Conservation (phyloP, 2,329 filamentous ascomycete genomes). For the Ascochyta viciae-villosae region DNA sequence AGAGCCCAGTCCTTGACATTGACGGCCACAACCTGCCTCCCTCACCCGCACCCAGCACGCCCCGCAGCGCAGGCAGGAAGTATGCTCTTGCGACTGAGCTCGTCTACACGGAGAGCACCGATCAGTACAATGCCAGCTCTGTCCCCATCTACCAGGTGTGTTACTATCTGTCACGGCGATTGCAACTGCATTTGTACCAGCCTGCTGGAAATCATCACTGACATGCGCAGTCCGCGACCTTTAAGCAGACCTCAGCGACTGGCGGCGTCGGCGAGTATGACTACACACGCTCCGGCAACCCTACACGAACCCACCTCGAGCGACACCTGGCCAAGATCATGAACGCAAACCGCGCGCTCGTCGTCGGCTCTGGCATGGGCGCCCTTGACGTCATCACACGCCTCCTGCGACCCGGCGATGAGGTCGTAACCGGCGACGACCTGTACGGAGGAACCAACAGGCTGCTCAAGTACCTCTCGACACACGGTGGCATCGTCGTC, state of each 20-base stretch:
- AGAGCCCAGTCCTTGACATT: slow-evolving; percentile 47
- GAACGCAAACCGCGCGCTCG: slow-evolving; percentile 88
- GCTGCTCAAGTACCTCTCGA: slow-evolving; percentile 87
- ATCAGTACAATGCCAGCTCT: slow-evolving; percentile 96
- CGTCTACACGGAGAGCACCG: slow-evolving; percentile 93
- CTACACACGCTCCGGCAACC: slow-evolving; percentile 97
- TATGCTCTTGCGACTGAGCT: slow-evolving; percentile 96
- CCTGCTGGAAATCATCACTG: slow-evolving; percentile 8
- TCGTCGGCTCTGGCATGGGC: slow-evolving; percentile 96
- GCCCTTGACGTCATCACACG: slow-evolving; percentile 96
- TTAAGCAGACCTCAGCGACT: slow-evolving; percentile 85
- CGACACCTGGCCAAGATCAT: slow-evolving; percentile 98
- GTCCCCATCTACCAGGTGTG: slow-evolving; percentile 90
- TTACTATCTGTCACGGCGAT: background rate
- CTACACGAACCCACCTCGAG: slow-evolving; percentile 93
- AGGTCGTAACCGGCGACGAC: slow-evolving; percentile 96
- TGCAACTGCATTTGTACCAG: background rate
- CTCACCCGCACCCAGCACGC: slow-evolving; percentile 91
- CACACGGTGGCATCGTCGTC: slow-evolving; percentile 88
- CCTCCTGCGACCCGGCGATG: slow-evolving; percentile 87
- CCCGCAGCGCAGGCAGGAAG: slow-evolving; percentile 75
- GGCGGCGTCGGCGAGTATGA: slow-evolving; percentile 90
- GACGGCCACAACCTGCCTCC: slow-evolving; percentile 51
- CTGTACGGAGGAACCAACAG: slow-evolving; percentile 95
- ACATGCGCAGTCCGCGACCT: slow-evolving; percentile 80